Evolutionary conservation across 1,284 basidiomycete species (phyloP).

Genomic region (Meripilus lineatus): DNA sequence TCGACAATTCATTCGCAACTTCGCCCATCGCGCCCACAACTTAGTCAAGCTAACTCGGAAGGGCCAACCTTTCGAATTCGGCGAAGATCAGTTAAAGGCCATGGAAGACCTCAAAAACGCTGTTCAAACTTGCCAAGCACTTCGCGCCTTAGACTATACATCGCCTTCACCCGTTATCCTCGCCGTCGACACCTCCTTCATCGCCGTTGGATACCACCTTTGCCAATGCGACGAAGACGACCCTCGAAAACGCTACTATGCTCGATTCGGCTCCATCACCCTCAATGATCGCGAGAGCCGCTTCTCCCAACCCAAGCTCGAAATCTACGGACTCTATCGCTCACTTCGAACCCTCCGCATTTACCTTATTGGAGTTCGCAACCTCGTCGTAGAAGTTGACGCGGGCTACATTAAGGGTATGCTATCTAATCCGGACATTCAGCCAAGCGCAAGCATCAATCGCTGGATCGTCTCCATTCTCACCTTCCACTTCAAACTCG

Average conservation of each 20-base stretch:
- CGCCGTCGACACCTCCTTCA: constrained; percentile 28
- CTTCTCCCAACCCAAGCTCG: constrained; percentile 38
- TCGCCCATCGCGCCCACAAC: constrained; percentile 9
- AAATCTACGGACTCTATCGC: constrained; percentile 36
- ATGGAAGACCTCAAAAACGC: constrained; percentile 18
- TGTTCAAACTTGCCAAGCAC: constrained; percentile 15
- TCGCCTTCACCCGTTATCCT: constrained; percentile 23
- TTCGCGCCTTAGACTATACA: constrained; percentile 26
- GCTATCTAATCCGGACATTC: constrained; percentile 24
- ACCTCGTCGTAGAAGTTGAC: constrained; percentile 33
- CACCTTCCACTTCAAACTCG: constrained; percentile 29
- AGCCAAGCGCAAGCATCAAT: constrained; percentile 33
- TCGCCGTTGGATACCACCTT: constrained; percentile 29
- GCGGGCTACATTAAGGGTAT: constrained; percentile 19
- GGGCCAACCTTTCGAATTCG: constrained; percentile 15
- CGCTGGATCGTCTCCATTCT: constrained; percentile 36
- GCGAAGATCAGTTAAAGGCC: constrained; percentile 12
- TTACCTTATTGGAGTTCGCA: constrained; percentile 30
- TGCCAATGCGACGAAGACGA: constrained; percentile 23
- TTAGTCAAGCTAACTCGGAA: constrained; percentile 13
- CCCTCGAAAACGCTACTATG: constrained; percentile 1
- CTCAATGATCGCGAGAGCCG: constrained; percentile 30
- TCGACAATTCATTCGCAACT: constrained; percentile 18
- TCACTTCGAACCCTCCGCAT: constrained; percentile 22
- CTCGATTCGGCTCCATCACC: constrained; percentile 27